phyloP scores from a whole-genome alignment of 257 asterid genomes.

The Scutellaria minor region DNA sequence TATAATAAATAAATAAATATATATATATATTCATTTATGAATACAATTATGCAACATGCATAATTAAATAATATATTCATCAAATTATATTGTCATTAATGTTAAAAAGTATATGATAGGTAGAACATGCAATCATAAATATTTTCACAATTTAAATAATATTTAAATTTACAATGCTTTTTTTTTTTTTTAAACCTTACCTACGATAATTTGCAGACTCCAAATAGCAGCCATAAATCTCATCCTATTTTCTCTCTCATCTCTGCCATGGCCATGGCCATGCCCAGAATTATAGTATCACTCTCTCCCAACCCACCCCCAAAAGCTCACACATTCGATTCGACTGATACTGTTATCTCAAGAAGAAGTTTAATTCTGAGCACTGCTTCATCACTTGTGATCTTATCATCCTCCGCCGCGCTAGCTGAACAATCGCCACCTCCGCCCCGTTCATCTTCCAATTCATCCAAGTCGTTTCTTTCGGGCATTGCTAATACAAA shows the following conservation, averaged over 20 bases:
- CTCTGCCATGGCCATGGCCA: conserved; percentile 43
- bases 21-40: too few relatives aligned
- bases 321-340: conserved; percentile 32
- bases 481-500: conserved; percentile 82
- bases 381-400: conserved; percentile 50
- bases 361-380: conserved; percentile 60
- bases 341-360: conserved; percentile 34
- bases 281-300: conserved; percentile 40
- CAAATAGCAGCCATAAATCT: too few relatives aligned
- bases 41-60: too few relatives aligned
- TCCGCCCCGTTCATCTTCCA: conserved; percentile 31
- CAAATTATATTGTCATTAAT: too few relatives aligned
- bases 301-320: conserved; percentile 47
- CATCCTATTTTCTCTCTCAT: neutral
- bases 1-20: too few relatives aligned
- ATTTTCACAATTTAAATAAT: too few relatives aligned
- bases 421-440: conserved; percentile 45
- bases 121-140: too few relatives aligned
- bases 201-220: too few relatives aligned
- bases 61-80: too few relatives aligned
- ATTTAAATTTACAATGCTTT: too few relatives aligned
- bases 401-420: conserved; percentile 42
- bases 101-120: too few relatives aligned
- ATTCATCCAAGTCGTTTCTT: conserved; percentile 51
- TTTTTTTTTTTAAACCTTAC: too few relatives aligned